Conservation (phyloP, 495 filamentous ascomycete species). For the Durotheca rogersii region DNA sequence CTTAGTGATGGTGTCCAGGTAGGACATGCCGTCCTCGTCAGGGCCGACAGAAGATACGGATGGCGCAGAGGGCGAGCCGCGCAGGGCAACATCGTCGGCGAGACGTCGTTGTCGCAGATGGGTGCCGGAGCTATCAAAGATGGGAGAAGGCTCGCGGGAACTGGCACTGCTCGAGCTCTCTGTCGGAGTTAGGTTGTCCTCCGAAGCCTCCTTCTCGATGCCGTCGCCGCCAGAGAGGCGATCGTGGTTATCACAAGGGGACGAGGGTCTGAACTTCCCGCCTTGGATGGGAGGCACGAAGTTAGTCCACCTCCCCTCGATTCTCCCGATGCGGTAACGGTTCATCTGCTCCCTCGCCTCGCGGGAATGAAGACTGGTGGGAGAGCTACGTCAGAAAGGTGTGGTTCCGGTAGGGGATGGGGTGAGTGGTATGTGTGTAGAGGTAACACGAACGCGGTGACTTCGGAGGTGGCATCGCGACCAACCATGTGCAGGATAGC, state of each 20-base stretch:
- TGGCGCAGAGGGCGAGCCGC: slow-evolving; percentile 40
- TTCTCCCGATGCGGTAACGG: slow-evolving; percentile 77
- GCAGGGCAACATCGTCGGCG: slow-evolving; percentile 12
- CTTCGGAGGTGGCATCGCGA: slow-evolving; percentile 93
- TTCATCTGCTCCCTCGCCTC: slow-evolving; percentile 78
- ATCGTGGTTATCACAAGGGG: too few relatives aligned
- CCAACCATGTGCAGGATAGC: slow-evolving; percentile 95
- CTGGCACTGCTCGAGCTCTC: slow-evolving; percentile 43
- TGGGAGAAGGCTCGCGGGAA: slow-evolving; percentile 59
- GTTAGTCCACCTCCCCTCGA: slow-evolving; percentile 82
- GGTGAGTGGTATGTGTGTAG: not conserved
- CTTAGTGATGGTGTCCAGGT: slow-evolving; percentile 72
- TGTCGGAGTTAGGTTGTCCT: slow-evolving; percentile 36
- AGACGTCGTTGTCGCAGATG: slow-evolving; percentile 31
- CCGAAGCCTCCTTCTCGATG: slow-evolving; percentile 43
- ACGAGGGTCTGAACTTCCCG: slow-evolving; percentile 79
- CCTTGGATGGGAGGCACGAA: slow-evolving; percentile 93
- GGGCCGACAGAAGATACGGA: slow-evolving; percentile 42
- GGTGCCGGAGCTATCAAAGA: slow-evolving; percentile 60
- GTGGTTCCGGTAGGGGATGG: not conserved
- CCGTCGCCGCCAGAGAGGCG: slow-evolving; percentile 48
- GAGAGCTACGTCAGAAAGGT: not conserved
- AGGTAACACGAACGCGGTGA: slow-evolving; percentile 70
- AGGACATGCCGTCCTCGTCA: slow-evolving; percentile 56
- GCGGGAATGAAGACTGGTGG: slow-evolving; percentile 72